These are phyloP conservation scores for Diaporthe nobilis DNA, from an alignment of 2,329 filamentous ascomycete genomes.

Conservation along the genomic window DNA sequence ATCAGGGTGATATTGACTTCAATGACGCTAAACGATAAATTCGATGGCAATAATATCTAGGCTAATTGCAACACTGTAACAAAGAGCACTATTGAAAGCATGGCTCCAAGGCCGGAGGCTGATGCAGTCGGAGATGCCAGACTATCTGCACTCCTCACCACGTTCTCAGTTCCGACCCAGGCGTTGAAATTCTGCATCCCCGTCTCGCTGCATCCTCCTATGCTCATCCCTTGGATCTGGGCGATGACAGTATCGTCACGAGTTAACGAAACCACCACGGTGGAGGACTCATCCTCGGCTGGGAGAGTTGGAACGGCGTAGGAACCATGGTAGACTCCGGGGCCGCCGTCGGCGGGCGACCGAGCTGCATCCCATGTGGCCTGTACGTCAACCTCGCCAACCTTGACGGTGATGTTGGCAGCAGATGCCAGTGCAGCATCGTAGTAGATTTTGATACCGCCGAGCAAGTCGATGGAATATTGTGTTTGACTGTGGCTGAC, in stretches of 20 bases:
- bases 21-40: neutral
- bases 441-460: slow-evolving; percentile 25
- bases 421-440: neutral
- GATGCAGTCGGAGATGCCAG: neutral
- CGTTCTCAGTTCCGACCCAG: slow-evolving; percentile 16
- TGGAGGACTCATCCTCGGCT: neutral
- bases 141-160: neutral
- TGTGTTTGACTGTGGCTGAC: neutral
- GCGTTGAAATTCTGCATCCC: slow-evolving; percentile 23
- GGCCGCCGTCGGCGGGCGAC: slow-evolving; percentile 3
- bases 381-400: neutral
- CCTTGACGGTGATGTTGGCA: neutral
- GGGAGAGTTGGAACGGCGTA: neutral
- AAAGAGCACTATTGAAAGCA: neutral
- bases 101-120: neutral
- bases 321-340: slow-evolving; percentile 1
- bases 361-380: slow-evolving; percentile 5
- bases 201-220: slow-evolving; percentile 5
- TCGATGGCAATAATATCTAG: neutral
- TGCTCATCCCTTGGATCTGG: slow-evolving; percentile 18
- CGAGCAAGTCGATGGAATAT: slow-evolving; percentile 4
- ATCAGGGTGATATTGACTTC: neutral
- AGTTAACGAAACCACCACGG: neutral
- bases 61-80: neutral
- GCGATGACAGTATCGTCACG: neutral